Evolutionary conservation across 2,329 filamentous ascomycete species (phyloP), one percentile per base, ranked within the genome.

Genomic region (Septoria linicola): DNA sequence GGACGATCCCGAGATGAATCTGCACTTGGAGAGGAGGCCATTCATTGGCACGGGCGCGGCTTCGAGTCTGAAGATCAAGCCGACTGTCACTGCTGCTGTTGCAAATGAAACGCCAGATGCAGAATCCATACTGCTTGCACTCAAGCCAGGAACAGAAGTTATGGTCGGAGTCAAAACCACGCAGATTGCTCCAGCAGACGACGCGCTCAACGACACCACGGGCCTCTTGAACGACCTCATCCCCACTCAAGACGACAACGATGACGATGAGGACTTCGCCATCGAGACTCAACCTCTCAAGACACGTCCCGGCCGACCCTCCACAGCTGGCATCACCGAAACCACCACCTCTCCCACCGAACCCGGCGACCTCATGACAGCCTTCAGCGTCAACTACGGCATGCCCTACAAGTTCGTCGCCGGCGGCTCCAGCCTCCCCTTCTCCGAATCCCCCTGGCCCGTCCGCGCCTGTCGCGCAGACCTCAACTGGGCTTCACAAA

Each of bases 361-460:
- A 43, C 54, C 56, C 21, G 65, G 65, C 30, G 63, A 64, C 37
- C 58, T 63, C 40, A 70, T 70, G 68, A 66, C 59, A 2, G 59
- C 66, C 20, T 67, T 61, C 49, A 65, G 67, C 42, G 66, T 68
- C 58, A 62, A 59, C 20, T 63, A 60, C 73, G 84, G 84, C 1
- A 83, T 83, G 53, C 77, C 78, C 0, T 88, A 87, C 66, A 86
- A 87, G 47, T 87, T 83, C 60, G 76, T 81, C 30, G 82, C 83
- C 1, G 70, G 74, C 1, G 78, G 81, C 2, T 68, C 75, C 4
- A 79, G 73, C 3, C 70, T 66, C n/a, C 67, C 72, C 0, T 83
- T 84, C 51, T 59, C 68, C 1, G 68, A 74, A 3, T 76, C 80
- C 0, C 78, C 66, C 2, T 62, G 59, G 55, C 55, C 65, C 1